Conservation (phyloP, 108 stramenopile genomes). For the Nitzschia sp. region DNA sequence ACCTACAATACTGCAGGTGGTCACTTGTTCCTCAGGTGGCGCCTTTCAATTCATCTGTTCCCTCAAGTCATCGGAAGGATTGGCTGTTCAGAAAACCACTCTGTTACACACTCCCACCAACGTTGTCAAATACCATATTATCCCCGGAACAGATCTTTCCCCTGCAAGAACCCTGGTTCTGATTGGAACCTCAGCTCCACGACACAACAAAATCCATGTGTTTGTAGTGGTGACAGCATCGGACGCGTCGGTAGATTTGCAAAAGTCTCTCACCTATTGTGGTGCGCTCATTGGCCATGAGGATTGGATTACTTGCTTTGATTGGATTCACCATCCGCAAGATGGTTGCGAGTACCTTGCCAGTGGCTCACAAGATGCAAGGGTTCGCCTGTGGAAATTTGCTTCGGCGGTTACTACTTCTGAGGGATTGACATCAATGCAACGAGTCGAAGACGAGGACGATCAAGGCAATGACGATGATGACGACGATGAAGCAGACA, state of each 20-base stretch:
- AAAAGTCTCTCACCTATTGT: conserved; percentile 34
- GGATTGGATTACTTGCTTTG: conserved; percentile 85
- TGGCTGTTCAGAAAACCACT: neutral
- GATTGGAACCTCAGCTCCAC: conserved; percentile 71
- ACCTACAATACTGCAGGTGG: conserved; percentile 6
- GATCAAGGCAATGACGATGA: conserved; percentile 31
- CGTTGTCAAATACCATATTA: conserved; percentile 39
- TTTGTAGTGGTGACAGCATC: conserved; percentile 23
- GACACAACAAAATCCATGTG: conserved; percentile 78
- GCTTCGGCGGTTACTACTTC: neutral
- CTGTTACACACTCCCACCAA: conserved; percentile 34
- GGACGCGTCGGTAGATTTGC: neutral
- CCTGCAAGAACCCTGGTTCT: conserved; percentile 29
- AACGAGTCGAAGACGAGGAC: conserved; percentile 24
- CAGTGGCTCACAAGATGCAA: conserved; percentile 80
- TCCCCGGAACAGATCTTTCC: conserved; percentile 7
- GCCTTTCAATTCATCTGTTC: conserved; percentile 11
- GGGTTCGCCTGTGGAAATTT: conserved; percentile 86
- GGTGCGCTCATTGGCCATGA: conserved; percentile 71
- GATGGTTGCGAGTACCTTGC: conserved; percentile 46
- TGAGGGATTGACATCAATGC: neutral
- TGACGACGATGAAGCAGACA: conserved; percentile 48
- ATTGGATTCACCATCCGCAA: conserved; percentile 33
- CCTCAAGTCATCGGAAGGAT: neutral
- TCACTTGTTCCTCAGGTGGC: conserved; percentile 42